Evolutionary conservation across 768 basidiomycete species (phyloP), one percentile per base, ranked within the genome.

Genomic region (Hygrophoropsis aurantiaca): DNA sequence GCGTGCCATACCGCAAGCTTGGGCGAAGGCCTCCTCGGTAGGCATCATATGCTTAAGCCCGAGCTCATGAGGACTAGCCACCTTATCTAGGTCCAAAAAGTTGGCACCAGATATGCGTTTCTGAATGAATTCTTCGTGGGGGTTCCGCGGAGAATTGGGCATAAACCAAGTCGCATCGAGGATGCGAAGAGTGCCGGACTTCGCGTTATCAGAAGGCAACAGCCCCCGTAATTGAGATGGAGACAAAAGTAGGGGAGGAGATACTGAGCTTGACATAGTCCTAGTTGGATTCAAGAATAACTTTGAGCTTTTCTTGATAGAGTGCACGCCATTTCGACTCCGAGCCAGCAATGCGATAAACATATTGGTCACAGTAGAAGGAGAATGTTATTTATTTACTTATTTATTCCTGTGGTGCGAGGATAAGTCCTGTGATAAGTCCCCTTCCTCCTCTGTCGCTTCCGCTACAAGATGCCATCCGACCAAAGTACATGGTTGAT

Each of bases 1-100:
- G 6, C n/a, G 16, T 16, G 36, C 68, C 86, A 52, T 71, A 94
- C 92, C 83, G 60, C 89, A 92, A 8, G 89, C 85, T 46, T 79
- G 73, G 20, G 85, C 84, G 65, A 98, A 98, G 30, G 72, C 69
- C 36, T 79, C 73, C 27, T 69, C 72, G 26, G 74, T 67, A 15
- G 97, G 97, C 78, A 98, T 84, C 94, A 98, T 98, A 69, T 98
- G 95, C 59, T 87, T 87, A 19, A 98, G 73, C 11, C 87, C 89
- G 4, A 94, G 75, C 44, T 84, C 78, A 61, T 90, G 85, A 8
- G 79, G 67, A 49, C 80, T 83, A 1, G 87, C 80, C 21, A 91
- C 86, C 42, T 81, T 73, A 64, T 97, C 94, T 20, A 94, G 71
- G 61, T 93, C 87, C 54, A 93, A 75, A 58, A 83, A 89, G 42